A percentile compares a stretch with the other conserved stretches of the same genome.
Conservation (phyloP, 768 basidiomycete genomes). For the Pleurotus sapidus region DNA sequence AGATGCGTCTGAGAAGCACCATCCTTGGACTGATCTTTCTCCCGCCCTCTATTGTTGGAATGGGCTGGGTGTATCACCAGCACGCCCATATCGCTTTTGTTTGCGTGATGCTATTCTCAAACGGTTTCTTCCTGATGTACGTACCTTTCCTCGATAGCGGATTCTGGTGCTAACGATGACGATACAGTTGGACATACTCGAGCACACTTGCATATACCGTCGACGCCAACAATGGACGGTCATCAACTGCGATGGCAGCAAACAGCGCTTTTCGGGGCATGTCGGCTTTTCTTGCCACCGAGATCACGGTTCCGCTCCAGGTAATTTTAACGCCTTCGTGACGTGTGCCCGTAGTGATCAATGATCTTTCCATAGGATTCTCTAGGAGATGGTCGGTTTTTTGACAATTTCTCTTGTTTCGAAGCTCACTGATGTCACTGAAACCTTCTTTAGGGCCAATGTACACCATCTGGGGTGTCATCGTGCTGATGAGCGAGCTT, state of each 20-base stretch:
- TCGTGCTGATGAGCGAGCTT: conserved; percentile 50
- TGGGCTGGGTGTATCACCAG: conserved; percentile 72
- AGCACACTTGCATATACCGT: conserved; percentile 74
- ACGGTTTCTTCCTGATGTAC: conserved; percentile 75
- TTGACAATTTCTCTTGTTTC: not conserved
- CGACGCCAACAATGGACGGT: conserved; percentile 83
- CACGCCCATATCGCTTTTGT: conserved; percentile 64
- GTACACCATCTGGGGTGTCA: conserved; percentile 58
- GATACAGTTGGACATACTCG: conserved; percentile 30
- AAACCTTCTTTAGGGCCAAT: conserved; percentile 50
- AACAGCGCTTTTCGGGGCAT: conserved; percentile 78
- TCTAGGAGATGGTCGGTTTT: conserved; percentile 65
- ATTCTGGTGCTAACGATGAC: not conserved
- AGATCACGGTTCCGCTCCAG: conserved; percentile 74
- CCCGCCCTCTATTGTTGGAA: conserved; percentile 60
- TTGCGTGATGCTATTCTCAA: conserved; percentile 67
- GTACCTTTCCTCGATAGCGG: conserved; percentile 15
- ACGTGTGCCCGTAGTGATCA: conserved; percentile 19
- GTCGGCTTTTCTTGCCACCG: conserved; percentile 64
- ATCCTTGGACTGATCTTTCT: conserved; percentile 53
- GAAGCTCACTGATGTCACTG: not conserved
- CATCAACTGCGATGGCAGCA: conserved; percentile 68
- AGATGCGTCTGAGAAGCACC: conserved; percentile 75
- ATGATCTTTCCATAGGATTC: conserved; percentile 29
- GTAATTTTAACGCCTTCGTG: conserved; percentile 20